Percentiles rank a stretch among this genome's conserved stretches.
phyloP scores from a whole-genome alignment of 768 basidiomycete species.

The Flagelloscypha sp. region DNA sequence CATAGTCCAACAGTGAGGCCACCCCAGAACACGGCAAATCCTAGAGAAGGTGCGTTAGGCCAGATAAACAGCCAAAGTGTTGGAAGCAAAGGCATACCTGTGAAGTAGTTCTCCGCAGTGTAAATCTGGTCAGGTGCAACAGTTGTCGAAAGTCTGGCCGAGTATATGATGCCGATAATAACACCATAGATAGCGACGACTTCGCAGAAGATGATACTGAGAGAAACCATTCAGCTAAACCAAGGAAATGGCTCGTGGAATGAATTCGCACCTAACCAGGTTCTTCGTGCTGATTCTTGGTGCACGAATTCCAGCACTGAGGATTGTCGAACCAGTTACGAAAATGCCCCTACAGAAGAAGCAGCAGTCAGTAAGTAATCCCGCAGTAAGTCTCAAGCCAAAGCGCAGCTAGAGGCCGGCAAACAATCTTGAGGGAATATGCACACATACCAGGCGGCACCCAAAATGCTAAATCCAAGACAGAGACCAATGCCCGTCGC shows the following conservation, averaged over 20 bases:
- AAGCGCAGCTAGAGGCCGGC: not conserved
- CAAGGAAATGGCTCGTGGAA: not conserved
- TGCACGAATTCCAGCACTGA: slow-evolving; percentile 90
- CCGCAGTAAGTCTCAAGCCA: not conserved
- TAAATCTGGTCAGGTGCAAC: slow-evolving; percentile 66
- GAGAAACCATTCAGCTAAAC: not conserved
- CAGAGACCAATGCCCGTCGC: slow-evolving; percentile 86
- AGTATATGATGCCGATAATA: slow-evolving; percentile 95
- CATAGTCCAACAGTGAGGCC: slow-evolving; percentile 90
- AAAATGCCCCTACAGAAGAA: slow-evolving; percentile 79
- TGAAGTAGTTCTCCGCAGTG: slow-evolving; percentile 86
- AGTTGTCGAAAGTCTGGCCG: slow-evolving; percentile 55
- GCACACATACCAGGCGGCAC: slow-evolving; percentile 93
- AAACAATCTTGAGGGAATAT: no score
- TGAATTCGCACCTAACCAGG: slow-evolving; percentile 68
- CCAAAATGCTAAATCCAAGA: slow-evolving; percentile 87
- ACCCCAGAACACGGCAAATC: slow-evolving; percentile 94
- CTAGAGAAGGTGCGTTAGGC: slow-evolving; percentile 26
- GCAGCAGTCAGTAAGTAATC: slow-evolving; percentile 6
- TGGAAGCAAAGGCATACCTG: slow-evolving; percentile 39
- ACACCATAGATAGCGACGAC: slow-evolving; percentile 98
- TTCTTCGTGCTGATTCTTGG: slow-evolving; percentile 97
- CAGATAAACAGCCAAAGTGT: not conserved
- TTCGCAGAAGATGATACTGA: slow-evolving; percentile 97
- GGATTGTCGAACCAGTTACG: slow-evolving; percentile 91